Percentiles rank a stretch among this genome's conserved stretches.
Evolutionary conservation across 495 filamentous ascomycete genomes (phyloP).

Genomic region (Daldinia grandis): DNA sequence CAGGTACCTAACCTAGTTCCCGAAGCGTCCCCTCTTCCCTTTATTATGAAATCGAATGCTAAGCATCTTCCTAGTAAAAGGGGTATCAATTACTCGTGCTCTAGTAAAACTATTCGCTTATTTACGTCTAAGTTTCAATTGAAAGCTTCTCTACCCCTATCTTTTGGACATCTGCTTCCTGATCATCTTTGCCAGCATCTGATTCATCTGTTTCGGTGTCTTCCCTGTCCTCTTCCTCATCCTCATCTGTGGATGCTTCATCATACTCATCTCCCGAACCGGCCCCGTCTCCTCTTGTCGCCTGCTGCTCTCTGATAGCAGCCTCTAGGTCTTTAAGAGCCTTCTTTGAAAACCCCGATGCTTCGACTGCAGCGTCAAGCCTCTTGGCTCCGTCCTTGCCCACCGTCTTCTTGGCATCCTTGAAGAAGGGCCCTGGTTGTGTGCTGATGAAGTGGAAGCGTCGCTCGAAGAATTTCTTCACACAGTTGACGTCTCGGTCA

Average conservation of each 20-base stretch:
- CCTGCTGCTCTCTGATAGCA: conserved; percentile 76
- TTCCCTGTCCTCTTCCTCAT: conserved; percentile 38
- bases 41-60: neutral
- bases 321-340: conserved; percentile 91
- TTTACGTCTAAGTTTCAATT: conserved; percentile 33
- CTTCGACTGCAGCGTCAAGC: conserved; percentile 88
- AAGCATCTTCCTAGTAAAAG: neutral
- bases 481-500: conserved; percentile 90
- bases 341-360: conserved; percentile 94
- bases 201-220: conserved; percentile 20
- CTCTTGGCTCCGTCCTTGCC: conserved; percentile 69
- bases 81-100: conserved; percentile 28
- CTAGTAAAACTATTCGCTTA: neutral
- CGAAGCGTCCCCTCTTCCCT: neutral
- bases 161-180: conserved; percentile 3
- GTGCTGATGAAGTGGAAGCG: conserved; percentile 88
- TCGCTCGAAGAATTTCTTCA: conserved; percentile 90
- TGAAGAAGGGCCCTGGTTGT: conserved; percentile 82
- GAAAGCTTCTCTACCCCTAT: conserved; percentile 29
- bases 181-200: conserved; percentile 6
- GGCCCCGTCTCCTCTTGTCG: conserved; percentile 47
- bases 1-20: too few relatives aligned
- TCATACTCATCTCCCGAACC: conserved; percentile 54
- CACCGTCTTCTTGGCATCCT: conserved; percentile 80
- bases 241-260: conserved; percentile 42